Base-by-base conservation (phyloP, 352 stramenopile genomes). In the Phytophthora pseudosyringae region DNA sequence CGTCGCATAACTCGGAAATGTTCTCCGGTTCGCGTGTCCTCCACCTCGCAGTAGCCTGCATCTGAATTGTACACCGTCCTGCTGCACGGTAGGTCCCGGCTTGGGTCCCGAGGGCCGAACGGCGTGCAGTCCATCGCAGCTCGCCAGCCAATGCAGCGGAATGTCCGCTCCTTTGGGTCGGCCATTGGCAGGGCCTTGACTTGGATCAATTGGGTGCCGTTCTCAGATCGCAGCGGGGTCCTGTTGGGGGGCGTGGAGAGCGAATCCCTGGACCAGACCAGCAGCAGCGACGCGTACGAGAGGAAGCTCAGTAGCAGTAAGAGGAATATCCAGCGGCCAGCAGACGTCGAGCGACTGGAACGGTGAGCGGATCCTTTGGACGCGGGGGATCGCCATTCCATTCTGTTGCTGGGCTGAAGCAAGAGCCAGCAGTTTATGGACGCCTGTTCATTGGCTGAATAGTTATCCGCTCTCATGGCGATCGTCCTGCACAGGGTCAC, bases 1-100 rank as follows among this genome's bases (percentile, higher is more conserved):
- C 47, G 44, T 31, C 46, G 35, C 64, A 84, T 78, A 4, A 80
- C 55, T 31, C 32, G 67, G 41, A 79, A 56, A 10, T 60, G 65
- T 32, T 69, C 46, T 5, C 74, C 73, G 0, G 57, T 67, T 1
- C 46, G n/a, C 0, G 38, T 66, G 38, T 81, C 62, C 25, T 69
- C 52, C 16, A 86, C 54, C 26, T 81, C 68, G 47, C 79, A 88
- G 52, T 81, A 88, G 6, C 79, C 77, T 38, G 45, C 39, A 3
- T 51, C 4, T 13, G 64, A 67, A 25, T 55, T 59, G 58, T 57
- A 49, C 18, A 74, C 18, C 4, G 41, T 61, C 29, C 53, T 51
- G 4, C 31, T 49, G 48, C 66, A 74, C 1, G 48, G 48, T 15
- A 66, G 43, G 32, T 74, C 60, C 18, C 41, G 44, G 29, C 4